phyloP scores from a whole-genome alignment of 176 grass and related monocot genomes.

The Oryza brachyantha region DNA sequence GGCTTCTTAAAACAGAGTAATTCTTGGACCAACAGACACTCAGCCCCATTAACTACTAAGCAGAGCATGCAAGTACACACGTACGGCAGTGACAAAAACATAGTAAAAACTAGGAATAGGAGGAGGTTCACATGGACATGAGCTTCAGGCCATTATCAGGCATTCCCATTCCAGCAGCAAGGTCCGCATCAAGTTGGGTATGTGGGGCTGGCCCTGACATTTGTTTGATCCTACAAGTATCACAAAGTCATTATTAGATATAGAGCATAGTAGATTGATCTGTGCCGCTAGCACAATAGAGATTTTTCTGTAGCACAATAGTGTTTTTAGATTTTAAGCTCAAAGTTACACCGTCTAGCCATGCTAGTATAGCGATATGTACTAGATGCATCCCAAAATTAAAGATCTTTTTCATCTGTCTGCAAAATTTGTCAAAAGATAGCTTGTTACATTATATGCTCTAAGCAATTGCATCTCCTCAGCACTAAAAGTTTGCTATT shows the following conservation, averaged over 20 bases:
- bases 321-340: neutral
- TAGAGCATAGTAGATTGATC: neutral
- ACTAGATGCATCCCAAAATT: neutral
- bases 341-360: neutral
- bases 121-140: constrained; percentile 58
- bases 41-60: neutral
- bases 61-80: constrained; percentile 17
- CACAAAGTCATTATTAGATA: constrained; percentile 14
- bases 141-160: constrained; percentile 93
- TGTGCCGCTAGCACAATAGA: neutral
- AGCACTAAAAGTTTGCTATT: neutral
- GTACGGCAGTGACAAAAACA: constrained; percentile 9
- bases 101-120: neutral
- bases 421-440: neutral
- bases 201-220: constrained; percentile 74
- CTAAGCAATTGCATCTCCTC: neutral
- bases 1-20: neutral
- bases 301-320: neutral
- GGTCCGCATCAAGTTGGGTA: constrained; percentile 74
- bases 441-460: neutral
- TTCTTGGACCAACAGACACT: neutral
- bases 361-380: neutral
- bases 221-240: constrained; percentile 63
- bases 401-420: neutral
- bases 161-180: constrained; percentile 93